Evolutionary conservation across 306 rosid genomes (phyloP).

Genomic region (Vigna trinervia): DNA sequence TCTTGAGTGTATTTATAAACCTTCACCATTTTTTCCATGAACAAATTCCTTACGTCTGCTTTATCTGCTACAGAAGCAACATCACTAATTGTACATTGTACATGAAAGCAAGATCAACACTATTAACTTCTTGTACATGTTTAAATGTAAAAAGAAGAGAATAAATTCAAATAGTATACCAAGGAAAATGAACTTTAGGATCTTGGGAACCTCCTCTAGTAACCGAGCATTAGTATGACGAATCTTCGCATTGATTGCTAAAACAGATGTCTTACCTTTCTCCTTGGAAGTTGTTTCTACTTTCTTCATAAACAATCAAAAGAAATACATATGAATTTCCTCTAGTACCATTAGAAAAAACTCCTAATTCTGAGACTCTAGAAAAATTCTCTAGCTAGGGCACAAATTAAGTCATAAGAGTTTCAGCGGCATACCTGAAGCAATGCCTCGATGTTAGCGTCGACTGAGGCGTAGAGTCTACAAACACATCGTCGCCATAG

Average conservation of each 20-base stretch:
- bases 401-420: neutral
- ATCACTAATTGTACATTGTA: constrained; percentile 77
- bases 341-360: neutral
- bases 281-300: constrained; percentile 88
- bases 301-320: constrained; percentile 66
- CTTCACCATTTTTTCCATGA: constrained; percentile 56
- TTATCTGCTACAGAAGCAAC: constrained; percentile 86
- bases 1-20: constrained; percentile 60
- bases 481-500: constrained; percentile 97
- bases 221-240: constrained; percentile 92
- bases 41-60: constrained; percentile 59
- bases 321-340: neutral
- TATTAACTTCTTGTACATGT: constrained; percentile 21
- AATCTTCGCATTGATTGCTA: constrained; percentile 95
- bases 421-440: constrained; percentile 53
- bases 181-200: constrained; percentile 18
- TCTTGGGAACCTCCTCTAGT: constrained; percentile 90
- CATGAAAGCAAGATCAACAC: constrained; percentile 36
- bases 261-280: constrained; percentile 83
- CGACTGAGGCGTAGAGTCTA: constrained; percentile 79
- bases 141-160: constrained; percentile 23
- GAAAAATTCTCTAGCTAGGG: constrained; percentile 15
- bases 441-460: constrained; percentile 76
- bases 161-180: neutral
- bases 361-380: neutral